phyloP scores from a whole-genome alignment of 345 rosid species.

The Geranium brycei region DNA sequence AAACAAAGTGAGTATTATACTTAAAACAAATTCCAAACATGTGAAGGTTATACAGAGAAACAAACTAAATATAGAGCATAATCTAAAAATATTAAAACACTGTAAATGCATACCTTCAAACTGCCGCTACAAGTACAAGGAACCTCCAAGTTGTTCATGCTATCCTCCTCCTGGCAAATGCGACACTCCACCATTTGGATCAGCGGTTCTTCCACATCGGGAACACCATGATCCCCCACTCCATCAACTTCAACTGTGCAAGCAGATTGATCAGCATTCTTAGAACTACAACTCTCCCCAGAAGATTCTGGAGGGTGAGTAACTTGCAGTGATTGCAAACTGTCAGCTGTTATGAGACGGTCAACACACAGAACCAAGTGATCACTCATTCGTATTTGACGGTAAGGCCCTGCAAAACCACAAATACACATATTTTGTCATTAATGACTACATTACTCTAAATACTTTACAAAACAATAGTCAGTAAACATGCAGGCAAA shows the following conservation, averaged over 20 bases:
- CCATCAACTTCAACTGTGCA: slow-evolving; percentile 17
- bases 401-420: not conserved
- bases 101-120: slow-evolving; percentile 15
- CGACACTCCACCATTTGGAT: slow-evolving; percentile 23
- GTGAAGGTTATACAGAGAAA: slow-evolving; percentile 20
- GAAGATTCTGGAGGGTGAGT: slow-evolving; percentile 11
- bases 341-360: slow-evolving; percentile 2
- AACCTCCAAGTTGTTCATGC: slow-evolving; percentile 17
- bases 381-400: not conserved
- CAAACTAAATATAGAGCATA: slow-evolving; percentile 28
- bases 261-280: slow-evolving; percentile 7
- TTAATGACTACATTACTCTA: too few species aligned
- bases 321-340: slow-evolving; percentile 1
- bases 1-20: too few species aligned
- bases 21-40: too few species aligned
- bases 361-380: slow-evolving; percentile 3
- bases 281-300: slow-evolving; percentile 21
- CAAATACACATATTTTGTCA: too few species aligned
- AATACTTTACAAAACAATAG: too few species aligned
- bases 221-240: slow-evolving; percentile 9
- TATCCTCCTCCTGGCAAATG: slow-evolving; percentile 29
- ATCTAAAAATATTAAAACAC: not conserved
- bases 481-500: too few species aligned
- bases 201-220: slow-evolving; percentile 19
- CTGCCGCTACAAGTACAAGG: slow-evolving; percentile 29